A percentile compares a stretch with the other conserved stretches of the same genome.
Evolutionary conservation across 768 basidiomycete species (phyloP).

Genomic region (Leccinellum rugosiceps): DNA sequence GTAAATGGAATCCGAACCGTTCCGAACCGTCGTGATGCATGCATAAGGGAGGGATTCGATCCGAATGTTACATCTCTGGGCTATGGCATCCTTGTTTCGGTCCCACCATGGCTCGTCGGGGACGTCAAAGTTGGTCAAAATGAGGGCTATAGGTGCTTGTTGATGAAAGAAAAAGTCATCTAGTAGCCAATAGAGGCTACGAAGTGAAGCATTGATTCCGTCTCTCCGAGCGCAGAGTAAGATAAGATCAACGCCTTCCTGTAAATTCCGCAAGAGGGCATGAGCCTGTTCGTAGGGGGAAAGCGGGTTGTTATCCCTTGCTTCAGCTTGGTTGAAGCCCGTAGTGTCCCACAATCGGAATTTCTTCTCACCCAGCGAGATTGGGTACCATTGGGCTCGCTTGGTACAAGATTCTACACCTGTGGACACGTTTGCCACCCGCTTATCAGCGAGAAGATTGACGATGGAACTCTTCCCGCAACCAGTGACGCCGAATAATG

Average conservation of each 20-base stretch:
- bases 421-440: slow-evolving; percentile 29
- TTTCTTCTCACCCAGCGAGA: slow-evolving; percentile 16
- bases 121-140: slow-evolving; percentile 38
- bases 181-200: slow-evolving; percentile 38
- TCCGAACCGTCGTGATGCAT: slow-evolving; percentile 19
- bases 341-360: slow-evolving; percentile 35
- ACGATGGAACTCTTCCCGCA: slow-evolving; percentile 31
- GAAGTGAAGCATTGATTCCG: slow-evolving; percentile 33
- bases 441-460: slow-evolving; percentile 26
- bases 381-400: slow-evolving; percentile 19
- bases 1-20: not conserved
- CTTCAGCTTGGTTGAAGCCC: slow-evolving; percentile 29
- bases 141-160: slow-evolving; percentile 35
- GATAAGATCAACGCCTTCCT: slow-evolving; percentile 37
- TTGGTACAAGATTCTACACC: slow-evolving; percentile 35
- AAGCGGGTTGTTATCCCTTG: slow-evolving; percentile 11
- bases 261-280: slow-evolving; percentile 32
- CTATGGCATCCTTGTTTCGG: slow-evolving; percentile 25
- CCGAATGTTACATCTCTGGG: slow-evolving; percentile 11
- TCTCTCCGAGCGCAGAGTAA: slow-evolving; percentile 39
- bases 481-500: slow-evolving; percentile 28
- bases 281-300: slow-evolving; percentile 31
- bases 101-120: slow-evolving; percentile 39
- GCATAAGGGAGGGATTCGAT: slow-evolving; percentile 7
- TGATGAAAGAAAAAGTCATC: slow-evolving; percentile 36